A percentile compares a stretch with the other conserved stretches of the same genome.
Conservation (phyloP, 768 basidiomycete genomes). For the Xerocomellus chrysenteron region DNA sequence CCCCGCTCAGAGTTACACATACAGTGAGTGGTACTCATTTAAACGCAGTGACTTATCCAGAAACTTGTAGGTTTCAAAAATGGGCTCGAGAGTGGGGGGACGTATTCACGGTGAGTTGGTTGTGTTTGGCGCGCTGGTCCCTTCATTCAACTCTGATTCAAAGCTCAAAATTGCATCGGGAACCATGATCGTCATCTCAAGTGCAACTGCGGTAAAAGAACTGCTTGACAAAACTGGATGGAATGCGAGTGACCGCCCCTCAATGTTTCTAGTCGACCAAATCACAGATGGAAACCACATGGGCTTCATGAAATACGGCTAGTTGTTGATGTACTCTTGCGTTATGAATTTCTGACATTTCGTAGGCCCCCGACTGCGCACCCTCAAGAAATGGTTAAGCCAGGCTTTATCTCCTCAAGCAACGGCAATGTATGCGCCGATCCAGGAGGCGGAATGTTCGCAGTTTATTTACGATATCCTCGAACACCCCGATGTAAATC, state of each 20-base stretch:
- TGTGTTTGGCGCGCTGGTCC: background rate
- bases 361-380: slow-evolving; percentile 2
- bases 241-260: slow-evolving; percentile 5
- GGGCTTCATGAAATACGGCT: slow-evolving; percentile 3
- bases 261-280: slow-evolving; percentile 1
- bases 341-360: background rate
- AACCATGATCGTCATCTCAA: slow-evolving; percentile 2
- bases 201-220: slow-evolving; percentile 2
- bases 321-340: background rate
- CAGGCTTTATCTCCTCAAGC: background rate
- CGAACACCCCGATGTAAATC: background rate
- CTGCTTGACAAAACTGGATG: slow-evolving; percentile 4
- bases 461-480: slow-evolving; percentile 3
- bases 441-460: slow-evolving; percentile 4
- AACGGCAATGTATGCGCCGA: background rate
- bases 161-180: slow-evolving; percentile 8
- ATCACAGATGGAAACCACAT: slow-evolving; percentile 7
- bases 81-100: slow-evolving; percentile 10
- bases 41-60: background rate
- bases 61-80: background rate
- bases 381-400: slow-evolving; percentile 2
- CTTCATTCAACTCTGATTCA: background rate
- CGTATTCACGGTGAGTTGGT: background rate
- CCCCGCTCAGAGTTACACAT: background rate
- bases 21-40: background rate